Evolutionary conservation across 139 green algal genomes (phyloP).

Genomic region (Eudorina sp.): DNA sequence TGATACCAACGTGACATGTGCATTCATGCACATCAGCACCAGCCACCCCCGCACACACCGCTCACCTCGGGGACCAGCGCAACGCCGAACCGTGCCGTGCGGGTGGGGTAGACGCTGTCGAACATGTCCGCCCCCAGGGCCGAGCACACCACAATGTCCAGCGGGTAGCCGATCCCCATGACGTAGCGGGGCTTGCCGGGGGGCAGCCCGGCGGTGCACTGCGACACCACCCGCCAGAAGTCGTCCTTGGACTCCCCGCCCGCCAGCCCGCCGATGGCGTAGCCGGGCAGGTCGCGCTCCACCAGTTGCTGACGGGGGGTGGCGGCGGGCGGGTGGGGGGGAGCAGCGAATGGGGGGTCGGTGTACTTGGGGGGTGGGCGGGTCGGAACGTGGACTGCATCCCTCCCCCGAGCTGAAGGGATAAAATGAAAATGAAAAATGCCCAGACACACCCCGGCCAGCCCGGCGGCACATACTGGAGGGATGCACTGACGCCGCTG

Average conservation of each 20-base stretch:
- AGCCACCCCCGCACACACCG: too few species aligned
- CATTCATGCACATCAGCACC: too few species aligned
- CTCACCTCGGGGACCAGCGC: slow-evolving; percentile 81
- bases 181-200: slow-evolving; percentile 95
- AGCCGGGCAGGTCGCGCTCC: slow-evolving; percentile 84
- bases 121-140: slow-evolving; percentile 97
- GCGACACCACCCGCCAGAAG: slow-evolving; percentile 92
- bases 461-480: too few species aligned
- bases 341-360: neutral
- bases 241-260: slow-evolving; percentile 95
- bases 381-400: too few species aligned
- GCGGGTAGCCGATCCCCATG: slow-evolving; percentile 85
- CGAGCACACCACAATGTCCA: slow-evolving; percentile 96
- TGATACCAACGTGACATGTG: too few species aligned
- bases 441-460: too few species aligned
- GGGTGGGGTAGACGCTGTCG: slow-evolving; percentile 94
- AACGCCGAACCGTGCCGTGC: slow-evolving; percentile 96
- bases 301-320: slow-evolving; percentile 63
- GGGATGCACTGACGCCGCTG: too few species aligned
- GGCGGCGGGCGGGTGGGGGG: neutral
- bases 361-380: neutral
- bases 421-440: too few species aligned
- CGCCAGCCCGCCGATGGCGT: slow-evolving; percentile 95
- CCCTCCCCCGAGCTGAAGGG: too few species aligned
- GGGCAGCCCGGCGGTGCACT: slow-evolving; percentile 78